phyloP scores from a whole-genome alignment of 2,329 filamentous ascomycete genomes.

The Tricladium varicosporioides region DNA sequence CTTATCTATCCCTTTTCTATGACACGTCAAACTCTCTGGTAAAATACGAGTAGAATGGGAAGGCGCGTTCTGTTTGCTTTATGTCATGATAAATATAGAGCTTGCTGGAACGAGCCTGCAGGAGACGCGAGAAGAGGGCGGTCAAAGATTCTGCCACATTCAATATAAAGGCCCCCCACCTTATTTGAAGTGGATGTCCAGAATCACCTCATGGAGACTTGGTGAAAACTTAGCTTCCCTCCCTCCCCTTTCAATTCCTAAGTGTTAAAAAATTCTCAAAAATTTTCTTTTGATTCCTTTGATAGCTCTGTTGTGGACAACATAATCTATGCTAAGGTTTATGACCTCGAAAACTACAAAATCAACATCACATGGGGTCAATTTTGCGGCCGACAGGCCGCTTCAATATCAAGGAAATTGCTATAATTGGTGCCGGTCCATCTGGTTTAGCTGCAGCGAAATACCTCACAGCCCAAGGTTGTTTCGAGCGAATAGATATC shows the following conservation, averaged over 20 bases:
- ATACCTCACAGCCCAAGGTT: constrained; percentile 71
- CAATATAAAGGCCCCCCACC: too few relatives aligned
- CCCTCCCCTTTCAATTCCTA: too few relatives aligned
- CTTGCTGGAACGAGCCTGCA: neutral
- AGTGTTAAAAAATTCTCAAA: neutral
- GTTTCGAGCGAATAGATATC: constrained; percentile 68
- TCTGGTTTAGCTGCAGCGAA: constrained; percentile 77
- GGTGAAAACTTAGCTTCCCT: neutral
- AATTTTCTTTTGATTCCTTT: neutral
- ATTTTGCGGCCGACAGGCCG: constrained; percentile 12
- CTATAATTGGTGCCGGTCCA: constrained; percentile 81
- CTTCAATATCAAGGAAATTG: constrained; percentile 57
- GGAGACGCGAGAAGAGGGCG: neutral
- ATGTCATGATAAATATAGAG: neutral
- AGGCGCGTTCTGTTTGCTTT: neutral
- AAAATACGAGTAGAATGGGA: neutral
- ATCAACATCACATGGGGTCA: constrained; percentile 24
- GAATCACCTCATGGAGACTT: neutral
- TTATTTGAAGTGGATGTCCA: too few relatives aligned
- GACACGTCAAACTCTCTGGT: neutral
- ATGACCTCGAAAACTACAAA: neutral
- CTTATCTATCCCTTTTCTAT: neutral
- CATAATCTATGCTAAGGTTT: neutral
- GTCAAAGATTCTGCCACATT: neutral
- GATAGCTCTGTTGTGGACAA: too few relatives aligned